These are phyloP conservation scores for Leptomonas pyrrhocoris DNA, from an alignment of 208 protist genomes.

Conservation along the genomic window DNA sequence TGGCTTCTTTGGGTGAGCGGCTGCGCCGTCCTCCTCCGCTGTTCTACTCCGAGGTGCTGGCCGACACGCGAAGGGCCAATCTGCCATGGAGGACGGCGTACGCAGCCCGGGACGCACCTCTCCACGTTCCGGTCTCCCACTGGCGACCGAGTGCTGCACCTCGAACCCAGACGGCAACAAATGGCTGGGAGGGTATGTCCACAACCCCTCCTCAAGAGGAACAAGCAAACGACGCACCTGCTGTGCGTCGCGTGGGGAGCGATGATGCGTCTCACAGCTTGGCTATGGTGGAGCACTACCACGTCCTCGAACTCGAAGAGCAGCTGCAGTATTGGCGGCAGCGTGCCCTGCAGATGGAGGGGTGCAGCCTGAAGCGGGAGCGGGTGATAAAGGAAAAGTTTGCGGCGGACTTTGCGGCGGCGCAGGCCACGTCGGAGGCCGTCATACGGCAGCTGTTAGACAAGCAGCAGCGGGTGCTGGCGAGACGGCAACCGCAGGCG, in stretches of 20 bases:
- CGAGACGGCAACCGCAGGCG: neutral
- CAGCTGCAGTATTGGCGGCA: slow-evolving; percentile 36
- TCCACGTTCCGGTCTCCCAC: slow-evolving; percentile 3
- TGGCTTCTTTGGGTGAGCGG: too few species aligned
- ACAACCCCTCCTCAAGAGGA: too few species aligned
- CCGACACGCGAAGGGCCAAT: too few species aligned
- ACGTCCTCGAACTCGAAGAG: slow-evolving; percentile 32
- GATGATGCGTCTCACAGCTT: neutral
- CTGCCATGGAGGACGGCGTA: too few species aligned
- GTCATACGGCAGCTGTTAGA: slow-evolving; percentile 19
- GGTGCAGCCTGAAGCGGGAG: slow-evolving; percentile 8
- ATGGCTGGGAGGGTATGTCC: neutral
- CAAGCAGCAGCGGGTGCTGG: slow-evolving; percentile 9
- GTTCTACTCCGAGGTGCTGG: neutral
- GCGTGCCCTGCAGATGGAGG: slow-evolving; percentile 24
- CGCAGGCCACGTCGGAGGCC: slow-evolving; percentile 19
- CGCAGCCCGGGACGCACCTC: neutral
- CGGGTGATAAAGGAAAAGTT: slow-evolving; percentile 17
- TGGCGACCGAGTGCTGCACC: neutral
- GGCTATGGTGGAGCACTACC: slow-evolving; percentile 23
- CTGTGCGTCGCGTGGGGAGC: too few species aligned
- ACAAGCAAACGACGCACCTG: too few species aligned
- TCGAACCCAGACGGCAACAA: neutral
- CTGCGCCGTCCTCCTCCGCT: slow-evolving; percentile 3
- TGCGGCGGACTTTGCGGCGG: slow-evolving; percentile 18